Evolutionary conservation across 805 yeast genomes (phyloP).

Genomic region (Zygosaccharomyces gambellarensis): DNA sequence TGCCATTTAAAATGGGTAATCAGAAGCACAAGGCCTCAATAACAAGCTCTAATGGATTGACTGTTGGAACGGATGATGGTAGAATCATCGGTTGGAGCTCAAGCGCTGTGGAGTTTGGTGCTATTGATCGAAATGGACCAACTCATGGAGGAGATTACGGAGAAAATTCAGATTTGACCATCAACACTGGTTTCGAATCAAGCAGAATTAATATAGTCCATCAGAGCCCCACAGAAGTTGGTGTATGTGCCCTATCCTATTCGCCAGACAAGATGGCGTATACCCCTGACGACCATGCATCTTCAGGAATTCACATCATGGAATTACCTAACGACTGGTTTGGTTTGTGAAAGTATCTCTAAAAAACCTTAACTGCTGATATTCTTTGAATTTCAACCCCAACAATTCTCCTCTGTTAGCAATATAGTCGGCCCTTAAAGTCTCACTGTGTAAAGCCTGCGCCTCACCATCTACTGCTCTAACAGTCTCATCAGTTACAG

Average conservation of each 20-base stretch:
- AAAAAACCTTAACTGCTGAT: conserved; percentile 23
- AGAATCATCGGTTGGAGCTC: conserved; percentile 23
- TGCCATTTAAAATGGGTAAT: conserved; percentile 22
- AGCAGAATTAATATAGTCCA: conserved; percentile 19
- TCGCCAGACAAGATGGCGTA: conserved; percentile 23
- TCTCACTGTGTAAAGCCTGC: conserved; percentile 13
- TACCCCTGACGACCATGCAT: not conserved
- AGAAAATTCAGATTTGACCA: not conserved
- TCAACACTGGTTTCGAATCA: not conserved
- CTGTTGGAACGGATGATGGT: conserved; percentile 25
- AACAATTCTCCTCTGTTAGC: conserved; percentile 18
- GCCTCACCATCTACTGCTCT: conserved; percentile 4
- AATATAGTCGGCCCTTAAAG: conserved; percentile 16
- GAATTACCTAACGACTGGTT: conserved; percentile 9
- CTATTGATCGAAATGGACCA: conserved; percentile 10
- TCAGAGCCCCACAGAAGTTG: conserved; percentile 19
- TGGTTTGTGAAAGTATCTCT: conserved; percentile 25
- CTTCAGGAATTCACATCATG: conserved; percentile 10
- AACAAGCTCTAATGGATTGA: conserved; percentile 19
- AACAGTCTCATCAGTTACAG: conserved; percentile 1
- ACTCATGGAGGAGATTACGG: not conserved
- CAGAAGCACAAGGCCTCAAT: conserved; percentile 27
- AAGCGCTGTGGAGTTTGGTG: conserved; percentile 30
- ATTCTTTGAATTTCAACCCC: conserved; percentile 22
- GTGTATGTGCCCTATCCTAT: conserved; percentile 16